Conservation (phyloP, 2,329 filamentous ascomycete species). For the Fusarium albosuccineum region DNA sequence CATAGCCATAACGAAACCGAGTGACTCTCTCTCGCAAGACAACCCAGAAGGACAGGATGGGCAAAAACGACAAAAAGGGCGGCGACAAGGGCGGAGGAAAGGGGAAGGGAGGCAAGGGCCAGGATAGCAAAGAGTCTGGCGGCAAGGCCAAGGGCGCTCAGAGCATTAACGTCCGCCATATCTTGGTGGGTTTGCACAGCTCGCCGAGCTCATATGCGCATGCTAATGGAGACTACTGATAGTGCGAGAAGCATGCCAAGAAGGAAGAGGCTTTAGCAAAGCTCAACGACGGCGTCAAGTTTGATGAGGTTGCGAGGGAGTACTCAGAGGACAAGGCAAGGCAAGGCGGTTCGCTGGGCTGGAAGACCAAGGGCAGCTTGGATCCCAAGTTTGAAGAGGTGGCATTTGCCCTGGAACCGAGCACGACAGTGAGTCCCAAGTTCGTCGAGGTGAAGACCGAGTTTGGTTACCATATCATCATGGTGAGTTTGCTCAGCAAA, state of each 20-base stretch:
- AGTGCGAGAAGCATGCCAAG: conserved; percentile 82
- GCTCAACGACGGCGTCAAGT: conserved; percentile 75
- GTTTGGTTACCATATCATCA: conserved; percentile 85
- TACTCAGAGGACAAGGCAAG: conserved; percentile 84
- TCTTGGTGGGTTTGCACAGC: conserved; percentile 63
- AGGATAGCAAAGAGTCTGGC: conserved; percentile 50
- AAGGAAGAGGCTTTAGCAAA: conserved; percentile 82
- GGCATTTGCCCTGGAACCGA: conserved; percentile 76
- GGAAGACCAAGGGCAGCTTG: conserved; percentile 77
- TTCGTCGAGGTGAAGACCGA: conserved; percentile 79
- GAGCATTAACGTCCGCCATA: conserved; percentile 80
- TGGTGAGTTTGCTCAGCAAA: conserved; percentile 64
- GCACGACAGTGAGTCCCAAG: conserved; percentile 73
- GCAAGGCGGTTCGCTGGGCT: conserved; percentile 77
- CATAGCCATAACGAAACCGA: conserved; percentile 1
- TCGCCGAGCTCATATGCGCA: background rate
- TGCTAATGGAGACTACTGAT: conserved; percentile 19
- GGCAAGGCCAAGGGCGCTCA: conserved; percentile 68
- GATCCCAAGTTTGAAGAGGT: conserved; percentile 79
- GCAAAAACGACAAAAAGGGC: conserved; percentile 58
- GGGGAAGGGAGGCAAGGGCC: conserved; percentile 37
- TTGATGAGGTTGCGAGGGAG: conserved; percentile 79
- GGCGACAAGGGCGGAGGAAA: conserved; percentile 53
- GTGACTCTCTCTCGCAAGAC: conserved; percentile 23
- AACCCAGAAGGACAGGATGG: conserved; percentile 46